Conservation (phyloP, 225 moss, liverwort and hornwort species). For the Pseudisothecium myosuroides region DNA sequence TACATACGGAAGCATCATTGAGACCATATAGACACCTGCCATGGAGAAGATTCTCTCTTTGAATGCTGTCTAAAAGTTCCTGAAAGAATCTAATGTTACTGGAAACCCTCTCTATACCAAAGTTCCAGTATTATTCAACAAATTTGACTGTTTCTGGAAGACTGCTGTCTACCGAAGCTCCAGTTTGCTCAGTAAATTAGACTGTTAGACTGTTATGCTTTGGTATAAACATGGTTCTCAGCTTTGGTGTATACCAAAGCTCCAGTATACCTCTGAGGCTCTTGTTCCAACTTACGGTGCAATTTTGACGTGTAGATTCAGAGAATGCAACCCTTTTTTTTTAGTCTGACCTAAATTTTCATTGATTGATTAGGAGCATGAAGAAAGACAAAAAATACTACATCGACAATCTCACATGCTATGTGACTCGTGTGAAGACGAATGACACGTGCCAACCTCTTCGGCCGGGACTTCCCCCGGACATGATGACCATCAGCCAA, state of each 20-base stretch:
- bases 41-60: not conserved
- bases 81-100: not conserved
- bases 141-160: not conserved
- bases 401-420: constrained; percentile 44
- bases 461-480: constrained; percentile 29
- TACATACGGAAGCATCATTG: not conserved
- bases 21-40: not conserved
- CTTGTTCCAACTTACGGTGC: not conserved
- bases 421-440: constrained; percentile 48
- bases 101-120: not conserved
- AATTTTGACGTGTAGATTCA: not conserved
- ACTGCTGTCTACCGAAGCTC: not conserved
- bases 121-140: not conserved
- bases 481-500: constrained; percentile 17
- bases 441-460: constrained; percentile 21
- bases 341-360: not conserved
- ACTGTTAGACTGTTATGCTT: not conserved
- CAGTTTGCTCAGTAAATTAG: not conserved
- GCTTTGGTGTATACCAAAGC: not conserved
- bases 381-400: constrained; percentile 53
- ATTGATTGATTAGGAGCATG: constrained; percentile 28
- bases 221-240: not conserved
- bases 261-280: not conserved
- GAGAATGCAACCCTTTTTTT: not conserved
- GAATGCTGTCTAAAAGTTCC: not conserved